Conservation (phyloP, 495 filamentous ascomycete species). For the Penicillium subrubescens region DNA sequence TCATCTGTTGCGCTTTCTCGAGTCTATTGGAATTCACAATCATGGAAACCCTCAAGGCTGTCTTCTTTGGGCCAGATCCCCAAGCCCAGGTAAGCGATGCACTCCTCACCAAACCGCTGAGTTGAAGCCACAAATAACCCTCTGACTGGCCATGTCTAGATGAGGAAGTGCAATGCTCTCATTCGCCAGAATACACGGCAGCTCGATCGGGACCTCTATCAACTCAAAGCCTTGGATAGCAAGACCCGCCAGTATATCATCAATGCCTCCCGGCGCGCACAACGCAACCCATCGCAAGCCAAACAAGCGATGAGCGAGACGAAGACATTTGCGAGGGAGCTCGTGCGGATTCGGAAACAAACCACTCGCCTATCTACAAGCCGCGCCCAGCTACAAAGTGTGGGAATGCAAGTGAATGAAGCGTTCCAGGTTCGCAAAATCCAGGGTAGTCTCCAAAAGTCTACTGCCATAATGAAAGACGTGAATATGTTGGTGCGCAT, state of each 20-base stretch:
- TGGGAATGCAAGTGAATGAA: constrained; percentile 97
- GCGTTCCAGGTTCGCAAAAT: constrained; percentile 96
- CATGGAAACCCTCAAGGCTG: constrained; percentile 85
- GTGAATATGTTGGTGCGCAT: constrained; percentile 84
- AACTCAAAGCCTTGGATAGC: constrained; percentile 71
- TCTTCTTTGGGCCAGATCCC: constrained; percentile 92
- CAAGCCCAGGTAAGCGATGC: constrained; percentile 71
- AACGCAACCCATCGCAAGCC: constrained; percentile 72
- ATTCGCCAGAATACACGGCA: constrained; percentile 91
- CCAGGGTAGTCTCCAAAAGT: constrained; percentile 85
- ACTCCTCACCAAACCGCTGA: not conserved
- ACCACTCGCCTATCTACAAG: constrained; percentile 72
- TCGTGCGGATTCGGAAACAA: constrained; percentile 80
- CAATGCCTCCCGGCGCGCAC: constrained; percentile 72
- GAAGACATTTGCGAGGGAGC: constrained; percentile 83
- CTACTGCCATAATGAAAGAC: constrained; percentile 94
- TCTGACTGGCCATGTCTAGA: constrained; percentile 49
- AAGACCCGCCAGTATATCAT: constrained; percentile 89
- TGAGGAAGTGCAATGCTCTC: constrained; percentile 92
- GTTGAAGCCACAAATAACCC: not conserved
- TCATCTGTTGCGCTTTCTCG: not conserved
- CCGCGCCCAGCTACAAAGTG: constrained; percentile 89
- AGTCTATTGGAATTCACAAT: constrained; percentile 11
- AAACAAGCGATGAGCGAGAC: constrained; percentile 76
- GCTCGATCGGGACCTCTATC: constrained; percentile 86